phyloP scores from a whole-genome alignment of 306 rosid species.

The Styphnolobium japonicum region DNA sequence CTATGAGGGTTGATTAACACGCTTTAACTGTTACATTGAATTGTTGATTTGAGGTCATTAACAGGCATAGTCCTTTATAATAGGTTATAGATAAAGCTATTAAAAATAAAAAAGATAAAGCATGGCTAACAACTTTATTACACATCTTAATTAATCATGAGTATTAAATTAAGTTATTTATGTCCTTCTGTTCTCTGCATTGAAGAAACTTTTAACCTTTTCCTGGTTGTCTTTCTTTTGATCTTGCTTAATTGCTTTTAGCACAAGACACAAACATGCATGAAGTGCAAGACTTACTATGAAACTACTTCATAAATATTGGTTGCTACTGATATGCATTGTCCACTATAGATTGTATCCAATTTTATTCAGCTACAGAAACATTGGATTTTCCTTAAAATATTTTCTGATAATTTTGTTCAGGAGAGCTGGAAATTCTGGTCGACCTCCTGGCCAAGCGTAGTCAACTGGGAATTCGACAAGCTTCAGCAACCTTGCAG shows the following conservation, averaged over 20 bases:
- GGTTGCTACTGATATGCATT: neutral
- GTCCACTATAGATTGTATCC: neutral
- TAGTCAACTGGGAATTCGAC: conserved; percentile 27
- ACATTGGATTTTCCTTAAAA: neutral
- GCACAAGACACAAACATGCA: conserved; percentile 29
- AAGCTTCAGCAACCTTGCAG: conserved; percentile 42
- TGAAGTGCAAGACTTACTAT: neutral
- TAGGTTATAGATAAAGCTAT: conserved; percentile 21
- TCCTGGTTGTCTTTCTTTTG: conserved; percentile 39
- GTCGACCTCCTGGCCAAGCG: conserved; percentile 70
- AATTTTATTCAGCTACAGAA: neutral
- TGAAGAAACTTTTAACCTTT: conserved; percentile 38
- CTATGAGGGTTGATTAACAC: conserved; percentile 5
- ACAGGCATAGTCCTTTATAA: conserved; percentile 17
- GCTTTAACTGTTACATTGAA: conserved; percentile 72
- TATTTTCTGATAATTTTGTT: conserved; percentile 4
- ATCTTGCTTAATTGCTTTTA: conserved; percentile 36
- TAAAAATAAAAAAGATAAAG: conserved; percentile 38
- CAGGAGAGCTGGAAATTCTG: conserved; percentile 75
- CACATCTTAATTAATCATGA: conserved; percentile 38
- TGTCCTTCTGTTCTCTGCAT: conserved; percentile 33
- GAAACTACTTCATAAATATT: conserved; percentile 8
- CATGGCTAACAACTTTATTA: conserved; percentile 53
- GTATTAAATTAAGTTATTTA: conserved; percentile 38
- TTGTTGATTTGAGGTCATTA: conserved; percentile 24